Base-by-base conservation (phyloP, 139 green algal species). In the Chlorella sp. region DNA sequence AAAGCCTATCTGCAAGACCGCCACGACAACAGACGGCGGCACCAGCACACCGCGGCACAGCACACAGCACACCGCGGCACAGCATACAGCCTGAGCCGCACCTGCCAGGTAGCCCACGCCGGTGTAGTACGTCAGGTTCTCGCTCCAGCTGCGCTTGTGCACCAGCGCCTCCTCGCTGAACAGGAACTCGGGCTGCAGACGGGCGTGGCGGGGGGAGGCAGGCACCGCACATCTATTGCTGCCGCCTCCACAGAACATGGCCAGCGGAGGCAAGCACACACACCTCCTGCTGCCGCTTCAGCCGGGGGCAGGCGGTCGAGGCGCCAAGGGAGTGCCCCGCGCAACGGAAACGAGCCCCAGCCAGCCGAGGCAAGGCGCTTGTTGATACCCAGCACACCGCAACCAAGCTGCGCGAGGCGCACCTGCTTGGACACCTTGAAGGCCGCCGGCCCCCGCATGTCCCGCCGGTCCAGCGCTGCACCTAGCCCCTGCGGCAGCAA, bases 101-200 rank as follows among this genome's bases (percentile, higher is more conserved):
- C 94, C 94, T 86, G 86, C 84, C 22, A 97, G 85, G 80, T 98
- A 98, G 2, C 95, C 95, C 22, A 93, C 67, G 11, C 95, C 95
- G 1, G 94, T 97, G 85, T 98, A 98, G 70, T 97, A 98, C 34
- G 95, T 95, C 60, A 98, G 82, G 85, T 97, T 98, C 58, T 98
- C 95, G 14, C 87, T 90, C 94, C 95, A 98, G 74, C 90, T 91
- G 79, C 95, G 88, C 62, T 89, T 80, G 60, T 93, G 88, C 11
- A 95, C 93, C 0, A 89, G 81, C 30, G 93, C 93, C 77, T 98
- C 95, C 79, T 98, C 95, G 65, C 90, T 91, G 65, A 98, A 98
- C 34, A 98, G 88, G 69, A 97, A 98, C 88, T 98, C 95, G 13
- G 95, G 93, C 60, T 93, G 51, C 46, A 54, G 7, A 17, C 11